A percentile compares a stretch with the other conserved stretches of the same genome.
Evolutionary conservation across 2,329 filamentous ascomycete species (phyloP).

Genomic region (Keithomyces neogunnii): DNA sequence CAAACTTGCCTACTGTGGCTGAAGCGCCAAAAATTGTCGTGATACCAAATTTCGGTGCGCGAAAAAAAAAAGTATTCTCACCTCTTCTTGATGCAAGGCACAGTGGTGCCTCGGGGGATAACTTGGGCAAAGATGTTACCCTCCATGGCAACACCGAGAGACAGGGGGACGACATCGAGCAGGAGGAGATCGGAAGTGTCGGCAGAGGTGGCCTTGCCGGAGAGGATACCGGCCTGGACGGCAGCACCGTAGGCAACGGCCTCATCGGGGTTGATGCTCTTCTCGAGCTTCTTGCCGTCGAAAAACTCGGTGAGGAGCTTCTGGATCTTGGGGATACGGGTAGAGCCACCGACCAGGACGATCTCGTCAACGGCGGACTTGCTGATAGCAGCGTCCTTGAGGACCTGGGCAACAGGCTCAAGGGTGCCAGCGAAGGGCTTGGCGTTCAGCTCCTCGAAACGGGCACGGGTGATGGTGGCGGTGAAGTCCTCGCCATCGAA

Average conservation of each 20-base stretch:
- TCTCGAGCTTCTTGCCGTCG: slow-evolving; percentile 99
- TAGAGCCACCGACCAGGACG: slow-evolving; percentile 96
- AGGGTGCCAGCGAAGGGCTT: slow-evolving; percentile 91
- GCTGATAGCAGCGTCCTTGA: slow-evolving; percentile 83
- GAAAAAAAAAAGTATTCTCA: slow-evolving; percentile 8
- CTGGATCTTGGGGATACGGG: slow-evolving; percentile 98
- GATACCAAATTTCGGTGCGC: too few relatives aligned
- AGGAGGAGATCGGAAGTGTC: slow-evolving; percentile 93
- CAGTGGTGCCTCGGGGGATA: slow-evolving; percentile 53
- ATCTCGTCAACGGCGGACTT: slow-evolving; percentile 96
- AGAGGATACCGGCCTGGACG: slow-evolving; percentile 97
- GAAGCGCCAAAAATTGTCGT: too few relatives aligned
- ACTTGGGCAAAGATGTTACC: slow-evolving; percentile 98
- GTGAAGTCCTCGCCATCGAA: slow-evolving; percentile 98
- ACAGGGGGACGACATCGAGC: slow-evolving; percentile 91
- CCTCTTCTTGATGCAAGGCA: slow-evolving; percentile 70
- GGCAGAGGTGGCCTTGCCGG: slow-evolving; percentile 91
- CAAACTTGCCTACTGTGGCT: too few relatives aligned
- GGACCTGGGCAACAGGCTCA: slow-evolving; percentile 90
- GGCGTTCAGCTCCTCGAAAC: slow-evolving; percentile 97
- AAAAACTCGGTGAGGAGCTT: slow-evolving; percentile 99
- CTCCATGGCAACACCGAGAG: slow-evolving; percentile 98
- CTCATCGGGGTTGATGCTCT: slow-evolving; percentile 99
- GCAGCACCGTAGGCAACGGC: slow-evolving; percentile 98
- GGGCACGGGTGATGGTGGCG: slow-evolving; percentile 92